Conservation (phyloP, 306 rosid species). For the Prunus mume region DNA sequence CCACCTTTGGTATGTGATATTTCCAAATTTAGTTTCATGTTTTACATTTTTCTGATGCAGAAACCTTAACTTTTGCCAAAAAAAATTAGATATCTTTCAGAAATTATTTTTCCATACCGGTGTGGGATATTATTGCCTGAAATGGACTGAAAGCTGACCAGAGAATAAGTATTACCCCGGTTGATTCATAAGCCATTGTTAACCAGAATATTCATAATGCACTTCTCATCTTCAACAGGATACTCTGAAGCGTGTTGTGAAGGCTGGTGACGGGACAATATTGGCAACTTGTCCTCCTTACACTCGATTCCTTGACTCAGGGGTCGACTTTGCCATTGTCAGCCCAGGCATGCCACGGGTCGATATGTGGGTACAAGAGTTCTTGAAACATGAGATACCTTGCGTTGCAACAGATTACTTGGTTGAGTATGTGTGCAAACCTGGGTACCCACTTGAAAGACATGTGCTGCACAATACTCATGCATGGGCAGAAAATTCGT, state of each 20-base stretch:
- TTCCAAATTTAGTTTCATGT: constrained; percentile 1
- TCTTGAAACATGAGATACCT: constrained; percentile 79
- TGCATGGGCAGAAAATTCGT: constrained; percentile 75
- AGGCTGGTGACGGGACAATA: constrained; percentile 86
- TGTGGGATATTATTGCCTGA: background rate
- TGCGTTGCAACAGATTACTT: constrained; percentile 85
- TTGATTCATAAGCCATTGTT: constrained; percentile 1
- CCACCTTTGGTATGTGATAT: constrained; percentile 71
- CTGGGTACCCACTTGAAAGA: constrained; percentile 71
- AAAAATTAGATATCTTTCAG: background rate
- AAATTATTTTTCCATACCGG: background rate
- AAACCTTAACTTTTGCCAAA: background rate
- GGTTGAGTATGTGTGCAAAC: constrained; percentile 91
- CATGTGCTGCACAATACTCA: constrained; percentile 68
- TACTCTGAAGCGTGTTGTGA: constrained; percentile 83
- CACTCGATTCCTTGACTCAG: constrained; percentile 58
- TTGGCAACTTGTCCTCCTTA: constrained; percentile 96
- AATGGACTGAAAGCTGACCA: background rate
- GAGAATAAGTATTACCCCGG: background rate
- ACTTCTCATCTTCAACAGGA: constrained; percentile 51
- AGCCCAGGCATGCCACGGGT: constrained; percentile 81
- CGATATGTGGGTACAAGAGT: constrained; percentile 89
- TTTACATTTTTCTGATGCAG: constrained; percentile 7
- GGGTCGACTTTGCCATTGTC: constrained; percentile 71
- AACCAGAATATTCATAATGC: background rate